Evolutionary conservation across 129 eudicot species (phyloP).

Genomic region (Smallanthus sonchifolius): DNA sequence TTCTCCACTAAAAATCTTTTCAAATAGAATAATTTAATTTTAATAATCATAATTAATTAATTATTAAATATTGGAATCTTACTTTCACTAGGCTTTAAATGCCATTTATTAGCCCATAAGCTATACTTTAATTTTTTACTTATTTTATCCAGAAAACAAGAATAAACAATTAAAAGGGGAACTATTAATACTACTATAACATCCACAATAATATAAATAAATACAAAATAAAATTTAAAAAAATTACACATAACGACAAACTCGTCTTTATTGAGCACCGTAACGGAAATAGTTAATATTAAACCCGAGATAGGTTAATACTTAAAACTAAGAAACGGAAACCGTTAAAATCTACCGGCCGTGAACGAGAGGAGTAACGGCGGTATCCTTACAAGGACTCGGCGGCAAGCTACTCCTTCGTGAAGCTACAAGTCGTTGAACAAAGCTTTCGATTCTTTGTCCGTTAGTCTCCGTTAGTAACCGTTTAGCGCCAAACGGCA

Average conservation of each 20-base stretch:
- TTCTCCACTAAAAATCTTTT: conserved; percentile 15
- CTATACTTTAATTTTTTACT: conserved; percentile 25
- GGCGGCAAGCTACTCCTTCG: conserved; percentile 83
- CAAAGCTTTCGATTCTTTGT: conserved; percentile 68
- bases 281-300: conserved; percentile 37
- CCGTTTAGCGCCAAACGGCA: conserved; percentile 93
- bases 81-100: conserved; percentile 31
- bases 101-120: conserved; percentile 35
- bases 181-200: conserved; percentile 11
- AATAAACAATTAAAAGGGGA: background rate
- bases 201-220: conserved; percentile 13
- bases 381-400: conserved; percentile 87
- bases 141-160: conserved; percentile 17
- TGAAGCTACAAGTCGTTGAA: conserved; percentile 70
- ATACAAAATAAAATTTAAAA: conserved; percentile 5
- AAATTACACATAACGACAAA: conserved; percentile 26
- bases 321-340: background rate
- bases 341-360: conserved; percentile 57
- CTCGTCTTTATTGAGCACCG: conserved; percentile 28
- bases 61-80: conserved; percentile 27
- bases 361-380: conserved; percentile 68
- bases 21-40: background rate
- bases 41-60: background rate
- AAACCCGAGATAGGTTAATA: conserved; percentile 5
- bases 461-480: conserved; percentile 82